Conservation (phyloP, 1,284 basidiomycete genomes). For the Cutaneotrichosporon cavernicola region DNA sequence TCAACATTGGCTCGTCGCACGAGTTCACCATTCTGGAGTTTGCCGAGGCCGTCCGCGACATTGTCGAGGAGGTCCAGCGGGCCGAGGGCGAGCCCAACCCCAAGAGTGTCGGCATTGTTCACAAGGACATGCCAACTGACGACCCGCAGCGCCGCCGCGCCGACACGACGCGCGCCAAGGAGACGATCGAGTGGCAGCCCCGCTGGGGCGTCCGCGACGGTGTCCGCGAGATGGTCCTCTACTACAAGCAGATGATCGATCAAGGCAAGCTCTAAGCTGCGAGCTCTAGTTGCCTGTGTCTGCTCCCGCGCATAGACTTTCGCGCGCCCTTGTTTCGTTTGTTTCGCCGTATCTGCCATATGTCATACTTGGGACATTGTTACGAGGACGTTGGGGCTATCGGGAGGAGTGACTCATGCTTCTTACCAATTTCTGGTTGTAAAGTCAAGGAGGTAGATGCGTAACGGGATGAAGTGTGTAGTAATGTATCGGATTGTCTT, state of each 20-base stretch:
- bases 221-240: conserved; percentile 35
- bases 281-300: too few species aligned
- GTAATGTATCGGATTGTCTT: too few species aligned
- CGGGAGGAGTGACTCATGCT: not conserved
- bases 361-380: conserved; percentile 12
- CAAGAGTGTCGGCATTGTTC: conserved; percentile 68
- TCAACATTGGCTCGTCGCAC: conserved; percentile 90
- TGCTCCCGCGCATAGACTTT: not conserved
- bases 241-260: conserved; percentile 26
- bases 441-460: too few species aligned
- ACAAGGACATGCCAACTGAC: conserved; percentile 84
- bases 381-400: not conserved
- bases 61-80: conserved; percentile 82
- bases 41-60: conserved; percentile 79
- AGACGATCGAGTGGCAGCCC: conserved; percentile 87
- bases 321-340: not conserved
- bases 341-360: not conserved
- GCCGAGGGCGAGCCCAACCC: conserved; percentile 66
- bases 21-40: conserved; percentile 93
- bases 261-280: conserved; percentile 21
- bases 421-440: not conserved
- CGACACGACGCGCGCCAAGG: conserved; percentile 85
- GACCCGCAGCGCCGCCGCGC: conserved; percentile 92
- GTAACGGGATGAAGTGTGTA: too few species aligned
- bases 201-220: conserved; percentile 60